Evolutionary conservation across 495 filamentous ascomycete genomes (phyloP), one percentile per base, ranked within the genome.

Genomic region (Terfezia claveryi): DNA sequence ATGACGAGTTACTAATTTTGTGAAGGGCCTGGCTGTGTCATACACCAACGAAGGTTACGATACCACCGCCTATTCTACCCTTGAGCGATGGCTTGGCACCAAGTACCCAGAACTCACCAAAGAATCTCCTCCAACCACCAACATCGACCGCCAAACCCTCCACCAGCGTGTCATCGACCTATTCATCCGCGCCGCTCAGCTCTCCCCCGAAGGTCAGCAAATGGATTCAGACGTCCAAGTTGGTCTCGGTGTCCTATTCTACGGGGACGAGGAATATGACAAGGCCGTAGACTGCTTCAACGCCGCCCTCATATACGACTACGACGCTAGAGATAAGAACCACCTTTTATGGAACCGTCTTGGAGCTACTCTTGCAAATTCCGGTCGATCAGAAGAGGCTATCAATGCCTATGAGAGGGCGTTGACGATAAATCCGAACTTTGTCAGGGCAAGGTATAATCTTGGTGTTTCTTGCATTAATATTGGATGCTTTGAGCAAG

Each of bases 41-140:
- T 99, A 96, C 68, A 96, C 92, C 37, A 99, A 99, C 70, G 91
- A 99, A 68, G 91, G 89, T 57, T 96, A 96, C 72, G 91, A 96
- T 66, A 85, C 80, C 58, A 89, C 86, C 20, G 92, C 91, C 56
- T 99, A 96, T 73, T 83, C 89, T 32, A 94, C 88, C 16, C 76
- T 99, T 14, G 92, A 99, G 71, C 84, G 87, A 60, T 99, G 91
- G 91, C 77, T 99, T 51, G 80, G 82, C 10, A 76, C 83, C 67
- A 94, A 91, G 68, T 98, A 98, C 68, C 91, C 91, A 8, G 73
- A 83, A 38, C 72, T 94, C 9, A 80, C 81, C 27, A 74, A 76
- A 0, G 74, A 78, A 32, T 72, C 79, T 14, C 86, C 93, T 11
- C 72, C 93, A 49, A 92, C 87, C 50, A 61, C 63, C 3, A 58